Conservation (phyloP, 768 basidiomycete genomes). For the Russula brevipes region DNA sequence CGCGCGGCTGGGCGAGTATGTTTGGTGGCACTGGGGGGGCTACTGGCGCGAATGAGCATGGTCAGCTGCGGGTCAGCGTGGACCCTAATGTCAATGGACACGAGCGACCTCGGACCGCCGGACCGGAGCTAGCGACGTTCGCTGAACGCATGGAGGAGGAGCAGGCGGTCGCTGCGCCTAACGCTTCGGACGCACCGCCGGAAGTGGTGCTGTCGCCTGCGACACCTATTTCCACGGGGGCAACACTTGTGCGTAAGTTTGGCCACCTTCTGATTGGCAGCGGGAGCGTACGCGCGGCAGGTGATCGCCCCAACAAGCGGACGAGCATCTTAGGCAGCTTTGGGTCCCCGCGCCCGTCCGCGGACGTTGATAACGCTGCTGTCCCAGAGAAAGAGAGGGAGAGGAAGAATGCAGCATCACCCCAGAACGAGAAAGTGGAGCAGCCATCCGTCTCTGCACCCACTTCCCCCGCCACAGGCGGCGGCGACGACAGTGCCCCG, state of each 20-base stretch:
- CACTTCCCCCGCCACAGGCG: not conserved
- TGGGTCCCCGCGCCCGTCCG: constrained; percentile 19
- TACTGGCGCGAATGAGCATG: constrained; percentile 23
- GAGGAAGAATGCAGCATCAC: constrained; percentile 30
- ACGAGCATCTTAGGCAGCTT: constrained; percentile 18
- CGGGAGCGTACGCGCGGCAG: constrained; percentile 19
- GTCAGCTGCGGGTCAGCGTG: constrained; percentile 18
- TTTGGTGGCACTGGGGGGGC: constrained; percentile 36
- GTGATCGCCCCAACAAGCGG: constrained; percentile 24
- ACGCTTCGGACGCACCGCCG: constrained; percentile 12
- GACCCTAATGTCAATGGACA: constrained; percentile 10
- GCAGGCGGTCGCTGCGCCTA: constrained; percentile 34
- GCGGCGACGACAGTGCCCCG: not conserved
- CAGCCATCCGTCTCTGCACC: not conserved
- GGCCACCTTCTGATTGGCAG: constrained; percentile 21
- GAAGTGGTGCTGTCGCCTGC: constrained; percentile 19
- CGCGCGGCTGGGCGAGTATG: constrained; percentile 56
- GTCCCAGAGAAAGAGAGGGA: constrained; percentile 24
- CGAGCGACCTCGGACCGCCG: constrained; percentile 55
- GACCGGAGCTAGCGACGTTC: constrained; percentile 59
- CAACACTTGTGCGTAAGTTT: constrained; percentile 29
- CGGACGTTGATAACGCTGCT: not conserved
- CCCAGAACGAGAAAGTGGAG: constrained; percentile 24
- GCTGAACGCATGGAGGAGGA: constrained; percentile 35
- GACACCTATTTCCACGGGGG: constrained; percentile 14